These are phyloP conservation scores for Solanum sparsipilum DNA, from an alignment of 257 asterid genomes.

Conservation along the genomic window DNA sequence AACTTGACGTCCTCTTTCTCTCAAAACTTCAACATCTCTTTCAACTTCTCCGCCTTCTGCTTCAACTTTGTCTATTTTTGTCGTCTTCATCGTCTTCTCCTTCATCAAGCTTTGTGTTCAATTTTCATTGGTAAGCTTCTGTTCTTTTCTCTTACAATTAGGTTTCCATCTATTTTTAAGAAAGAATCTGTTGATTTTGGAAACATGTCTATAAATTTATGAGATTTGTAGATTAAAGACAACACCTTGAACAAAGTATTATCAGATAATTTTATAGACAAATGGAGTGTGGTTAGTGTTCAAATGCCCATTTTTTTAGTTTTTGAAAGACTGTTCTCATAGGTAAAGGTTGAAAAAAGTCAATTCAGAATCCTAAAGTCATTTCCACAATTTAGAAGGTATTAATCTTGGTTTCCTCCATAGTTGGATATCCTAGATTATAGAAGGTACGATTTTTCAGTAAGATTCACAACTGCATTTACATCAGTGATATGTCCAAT, in stretches of 20 bases:
- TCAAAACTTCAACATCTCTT: too few species aligned
- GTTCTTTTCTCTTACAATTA: too few species aligned
- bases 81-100: too few species aligned
- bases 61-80: too few species aligned
- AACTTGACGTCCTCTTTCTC: too few species aligned
- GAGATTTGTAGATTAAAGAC: too few species aligned
- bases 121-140: too few species aligned
- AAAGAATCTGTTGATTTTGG: neutral
- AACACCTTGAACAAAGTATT: neutral
- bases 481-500: neutral
- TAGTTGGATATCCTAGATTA: neutral
- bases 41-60: too few species aligned
- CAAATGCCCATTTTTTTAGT: too few species aligned
- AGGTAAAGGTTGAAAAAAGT: neutral
- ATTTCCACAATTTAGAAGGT: neutral
- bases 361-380: neutral
- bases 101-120: too few species aligned
- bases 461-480: neutral
- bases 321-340: neutral
- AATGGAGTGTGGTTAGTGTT: neutral
- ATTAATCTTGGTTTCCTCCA: neutral
- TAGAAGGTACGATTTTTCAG: neutral
- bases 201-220: too few species aligned
- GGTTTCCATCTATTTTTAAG: neutral
- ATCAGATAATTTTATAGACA: too few species aligned